phyloP scores from a whole-genome alignment of 2,329 filamentous ascomycete genomes.

The Penicillium psychrosexuale region DNA sequence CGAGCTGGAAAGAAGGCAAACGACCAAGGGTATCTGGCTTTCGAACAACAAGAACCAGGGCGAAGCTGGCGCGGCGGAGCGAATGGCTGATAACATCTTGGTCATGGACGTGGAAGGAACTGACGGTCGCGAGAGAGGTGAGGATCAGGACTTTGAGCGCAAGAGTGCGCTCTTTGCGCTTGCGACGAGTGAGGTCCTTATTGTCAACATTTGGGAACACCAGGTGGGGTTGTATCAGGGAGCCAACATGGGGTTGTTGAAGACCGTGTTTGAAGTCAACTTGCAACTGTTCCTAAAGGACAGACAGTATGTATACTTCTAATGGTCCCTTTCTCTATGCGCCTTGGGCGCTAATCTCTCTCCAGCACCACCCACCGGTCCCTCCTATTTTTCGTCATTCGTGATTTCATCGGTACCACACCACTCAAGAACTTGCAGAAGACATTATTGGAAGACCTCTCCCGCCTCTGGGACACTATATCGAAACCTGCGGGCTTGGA shows the following conservation, averaged over 20 bases:
- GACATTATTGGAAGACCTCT: constrained; percentile 85
- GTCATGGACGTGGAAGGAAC: constrained; percentile 99
- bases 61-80: constrained; percentile 38
- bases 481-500: constrained; percentile 89
- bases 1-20: constrained; percentile 88
- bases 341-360: constrained; percentile 12
- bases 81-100: constrained; percentile 95
- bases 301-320: constrained; percentile 63
- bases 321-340: not conserved
- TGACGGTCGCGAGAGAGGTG: constrained; percentile 89
- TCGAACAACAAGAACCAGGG: constrained; percentile 80
- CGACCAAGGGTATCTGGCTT: constrained; percentile 99
- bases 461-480: constrained; percentile 87
- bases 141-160: constrained; percentile 98
- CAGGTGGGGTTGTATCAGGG: constrained; percentile 97
- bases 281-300: constrained; percentile 95
- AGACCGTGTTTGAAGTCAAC: constrained; percentile 99
- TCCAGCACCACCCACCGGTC: constrained; percentile 78
- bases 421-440: constrained; percentile 85
- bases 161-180: constrained; percentile 97
- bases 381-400: constrained; percentile 96
- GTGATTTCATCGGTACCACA: constrained; percentile 90
- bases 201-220: constrained; percentile 99
- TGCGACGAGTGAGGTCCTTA: constrained; percentile 94
- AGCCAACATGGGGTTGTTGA: constrained; percentile 96